Evolutionary conservation across 2,329 filamentous ascomycete genomes (phyloP).

Genomic region (Botrytis aclada): DNA sequence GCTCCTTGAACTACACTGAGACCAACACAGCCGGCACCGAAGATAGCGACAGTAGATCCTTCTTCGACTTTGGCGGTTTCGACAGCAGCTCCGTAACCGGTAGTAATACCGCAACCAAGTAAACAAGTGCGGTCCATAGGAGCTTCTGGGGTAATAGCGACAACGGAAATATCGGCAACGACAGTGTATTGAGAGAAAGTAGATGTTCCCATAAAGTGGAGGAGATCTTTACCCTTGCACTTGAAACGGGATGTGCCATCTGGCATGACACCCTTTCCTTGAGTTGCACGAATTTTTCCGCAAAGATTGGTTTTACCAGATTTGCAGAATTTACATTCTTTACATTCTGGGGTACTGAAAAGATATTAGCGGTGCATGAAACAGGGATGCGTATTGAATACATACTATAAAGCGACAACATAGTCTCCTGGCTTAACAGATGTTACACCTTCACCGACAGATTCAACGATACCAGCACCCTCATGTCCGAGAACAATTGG

Average conservation of each 20-base stretch:
- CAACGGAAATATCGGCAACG: conserved; percentile 96
- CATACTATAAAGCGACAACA: conserved; percentile 83
- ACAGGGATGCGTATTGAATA: conserved; percentile 18
- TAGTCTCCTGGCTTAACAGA: conserved; percentile 92
- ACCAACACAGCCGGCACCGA: conserved; percentile 94
- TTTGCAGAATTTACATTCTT: conserved; percentile 99
- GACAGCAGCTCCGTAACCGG: conserved; percentile 91
- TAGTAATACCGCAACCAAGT: conserved; percentile 97
- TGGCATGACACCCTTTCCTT: conserved; percentile 95
- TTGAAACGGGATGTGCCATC: conserved; percentile 94
- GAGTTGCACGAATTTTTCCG: conserved; percentile 96
- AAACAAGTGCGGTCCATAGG: conserved; percentile 95
- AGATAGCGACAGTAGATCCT: conserved; percentile 85
- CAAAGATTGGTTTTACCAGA: conserved; percentile 99
- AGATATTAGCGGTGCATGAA: conserved; percentile 12
- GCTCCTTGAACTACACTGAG: conserved; percentile 93
- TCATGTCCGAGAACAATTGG: conserved; percentile 87
- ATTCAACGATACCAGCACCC: conserved; percentile 89
- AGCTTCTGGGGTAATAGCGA: conserved; percentile 84
- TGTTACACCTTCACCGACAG: conserved; percentile 90
- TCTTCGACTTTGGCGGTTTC: conserved; percentile 91
- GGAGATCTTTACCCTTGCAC: conserved; percentile 89
- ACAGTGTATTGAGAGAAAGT: conserved; percentile 99
- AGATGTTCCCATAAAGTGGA: conserved; percentile 99
- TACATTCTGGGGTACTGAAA: conserved; percentile 86